These are phyloP conservation scores for Ceratobasidium sp. DNA, from an alignment of 1,284 basidiomycete species.

Conservation along the genomic window DNA sequence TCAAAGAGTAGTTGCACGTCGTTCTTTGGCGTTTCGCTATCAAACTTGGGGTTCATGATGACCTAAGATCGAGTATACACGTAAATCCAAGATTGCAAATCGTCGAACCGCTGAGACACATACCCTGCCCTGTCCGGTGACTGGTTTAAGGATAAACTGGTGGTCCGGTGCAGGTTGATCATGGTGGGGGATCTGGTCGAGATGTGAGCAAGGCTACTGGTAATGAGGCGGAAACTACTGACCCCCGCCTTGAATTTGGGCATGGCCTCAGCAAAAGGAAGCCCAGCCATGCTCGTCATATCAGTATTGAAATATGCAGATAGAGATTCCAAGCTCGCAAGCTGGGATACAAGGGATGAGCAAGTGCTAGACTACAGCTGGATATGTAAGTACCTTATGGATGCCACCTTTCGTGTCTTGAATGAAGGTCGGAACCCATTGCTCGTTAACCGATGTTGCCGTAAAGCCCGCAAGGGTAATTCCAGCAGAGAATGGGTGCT, in stretches of 20 bases:
- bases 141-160: constrained; percentile 96
- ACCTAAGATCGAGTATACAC: constrained; percentile 60
- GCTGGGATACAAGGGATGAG: constrained; percentile 57
- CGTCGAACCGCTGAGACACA: constrained; percentile 49
- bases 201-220: not conserved
- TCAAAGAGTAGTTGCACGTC: constrained; percentile 93
- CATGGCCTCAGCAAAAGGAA: constrained; percentile 74
- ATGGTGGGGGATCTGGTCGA: constrained; percentile 71
- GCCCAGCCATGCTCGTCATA: constrained; percentile 80
- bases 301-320: constrained; percentile 98
- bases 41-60: constrained; percentile 82
- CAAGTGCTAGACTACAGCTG: not conserved
- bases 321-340: constrained; percentile 88
- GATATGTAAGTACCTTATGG: constrained; percentile 73
- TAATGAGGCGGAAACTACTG: constrained; percentile 44
- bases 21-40: constrained; percentile 81
- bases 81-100: not conserved
- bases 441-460: constrained; percentile 90
- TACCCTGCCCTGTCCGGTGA: constrained; percentile 93
- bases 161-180: constrained; percentile 67
- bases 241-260: constrained; percentile 83
- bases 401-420: constrained; percentile 87
- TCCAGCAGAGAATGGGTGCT: constrained; percentile 96
- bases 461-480: constrained; percentile 93
- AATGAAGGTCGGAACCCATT: constrained; percentile 96